Percentiles rank a stretch among this genome's conserved stretches.
Conservation (phyloP, 805 yeast genomes). For the Saccharomycopsis fermentans region DNA sequence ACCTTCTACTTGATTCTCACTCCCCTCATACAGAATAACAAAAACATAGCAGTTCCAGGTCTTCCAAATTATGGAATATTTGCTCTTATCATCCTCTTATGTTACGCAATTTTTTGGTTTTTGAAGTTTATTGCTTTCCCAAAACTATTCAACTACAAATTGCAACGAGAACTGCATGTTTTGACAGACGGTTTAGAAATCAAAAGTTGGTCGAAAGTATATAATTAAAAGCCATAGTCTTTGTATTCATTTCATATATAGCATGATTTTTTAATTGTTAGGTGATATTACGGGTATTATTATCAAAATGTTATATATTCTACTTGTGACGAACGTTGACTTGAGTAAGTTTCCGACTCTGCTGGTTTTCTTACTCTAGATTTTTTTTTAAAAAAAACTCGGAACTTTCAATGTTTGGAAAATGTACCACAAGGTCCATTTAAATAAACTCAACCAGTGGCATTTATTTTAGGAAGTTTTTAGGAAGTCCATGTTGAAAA, state of each 20-base stretch:
- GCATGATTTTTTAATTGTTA: too few species aligned
- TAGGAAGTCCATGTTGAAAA: neutral
- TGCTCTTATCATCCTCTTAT: conserved; percentile 2
- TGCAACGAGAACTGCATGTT: conserved; percentile 9
- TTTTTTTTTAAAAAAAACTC: too few species aligned
- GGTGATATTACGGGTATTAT: too few species aligned
- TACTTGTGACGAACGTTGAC: too few species aligned
- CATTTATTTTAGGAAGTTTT: neutral
- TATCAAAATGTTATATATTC: too few species aligned
- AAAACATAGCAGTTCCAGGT: conserved; percentile 5
- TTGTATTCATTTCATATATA: neutral
- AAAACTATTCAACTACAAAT: conserved; percentile 7
- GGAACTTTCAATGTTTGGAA: too few species aligned
- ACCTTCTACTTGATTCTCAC: conserved; percentile 12
- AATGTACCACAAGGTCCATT: too few species aligned
- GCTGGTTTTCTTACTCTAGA: neutral
- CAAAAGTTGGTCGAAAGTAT: conserved; percentile 10
- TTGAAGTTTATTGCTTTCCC: conserved; percentile 15
- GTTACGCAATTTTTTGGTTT: conserved; percentile 11
- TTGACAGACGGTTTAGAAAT: conserved; percentile 15
- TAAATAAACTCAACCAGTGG: too few species aligned
- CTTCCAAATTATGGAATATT: conserved; percentile 14
- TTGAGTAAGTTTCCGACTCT: too few species aligned
- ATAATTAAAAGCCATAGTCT: neutral
- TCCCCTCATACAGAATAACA: conserved; percentile 10